phyloP scores from a whole-genome alignment of 2,329 filamentous ascomycete genomes.

The Alternaria novae-zelandiae region DNA sequence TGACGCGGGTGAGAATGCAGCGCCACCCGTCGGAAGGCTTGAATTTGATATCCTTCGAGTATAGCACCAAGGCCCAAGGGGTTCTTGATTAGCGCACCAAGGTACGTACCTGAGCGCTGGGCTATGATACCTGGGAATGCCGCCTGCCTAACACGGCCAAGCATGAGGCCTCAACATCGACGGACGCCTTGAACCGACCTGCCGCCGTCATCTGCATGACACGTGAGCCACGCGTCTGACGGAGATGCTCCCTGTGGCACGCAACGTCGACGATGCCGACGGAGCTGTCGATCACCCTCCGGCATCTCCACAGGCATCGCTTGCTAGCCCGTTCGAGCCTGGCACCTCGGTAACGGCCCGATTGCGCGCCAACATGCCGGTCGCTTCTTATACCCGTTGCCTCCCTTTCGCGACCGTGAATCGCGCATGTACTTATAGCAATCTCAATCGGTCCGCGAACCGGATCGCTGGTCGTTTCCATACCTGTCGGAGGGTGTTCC shows the following conservation, averaged over 20 bases:
- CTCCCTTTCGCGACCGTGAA: not conserved
- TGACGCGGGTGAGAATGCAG: not conserved
- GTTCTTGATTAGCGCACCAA: not conserved
- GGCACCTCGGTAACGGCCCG: not conserved
- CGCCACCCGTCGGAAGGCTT: not conserved
- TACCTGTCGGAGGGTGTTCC: not conserved
- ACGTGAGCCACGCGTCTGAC: not conserved
- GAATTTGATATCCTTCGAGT: not conserved
- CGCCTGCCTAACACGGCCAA: not conserved
- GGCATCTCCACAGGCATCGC: not conserved
- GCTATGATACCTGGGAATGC: not conserved
- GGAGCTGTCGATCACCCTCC: not conserved
- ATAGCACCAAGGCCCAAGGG: not conserved
- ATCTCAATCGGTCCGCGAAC: not conserved
- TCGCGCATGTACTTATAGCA: not conserved
- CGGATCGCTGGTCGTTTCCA: not conserved
- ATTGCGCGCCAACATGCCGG: not conserved
- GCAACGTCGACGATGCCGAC: not conserved
- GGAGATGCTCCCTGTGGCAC: not conserved
- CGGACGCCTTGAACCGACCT: not conserved
- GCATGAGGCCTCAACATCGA: not conserved
- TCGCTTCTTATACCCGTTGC: not conserved
- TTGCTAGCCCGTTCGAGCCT: not conserved
- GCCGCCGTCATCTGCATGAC: not conserved
- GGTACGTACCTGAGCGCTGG: not conserved